These are phyloP conservation scores for Dothiorella sarmentorum DNA, from an alignment of 2,329 filamentous ascomycete genomes.

Conservation along the genomic window DNA sequence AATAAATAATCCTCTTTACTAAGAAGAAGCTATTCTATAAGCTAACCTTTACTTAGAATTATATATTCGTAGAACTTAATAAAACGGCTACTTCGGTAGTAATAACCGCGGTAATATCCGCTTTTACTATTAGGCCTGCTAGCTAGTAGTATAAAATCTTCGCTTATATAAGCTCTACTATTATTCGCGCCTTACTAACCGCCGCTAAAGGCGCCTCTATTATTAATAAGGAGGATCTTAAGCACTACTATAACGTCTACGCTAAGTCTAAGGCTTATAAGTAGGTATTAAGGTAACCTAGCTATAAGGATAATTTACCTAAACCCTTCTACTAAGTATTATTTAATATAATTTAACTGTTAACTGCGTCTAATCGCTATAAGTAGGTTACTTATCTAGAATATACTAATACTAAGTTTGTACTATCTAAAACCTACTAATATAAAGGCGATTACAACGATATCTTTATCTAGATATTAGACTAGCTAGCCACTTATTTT, in stretches of 20 bases:
- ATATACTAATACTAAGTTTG: background rate
- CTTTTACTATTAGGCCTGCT: background rate
- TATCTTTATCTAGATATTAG: background rate
- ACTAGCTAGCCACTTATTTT: background rate
- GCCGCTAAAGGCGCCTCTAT: background rate
- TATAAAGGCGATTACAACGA: background rate
- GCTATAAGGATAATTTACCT: background rate
- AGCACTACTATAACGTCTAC: background rate
- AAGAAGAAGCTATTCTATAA: background rate
- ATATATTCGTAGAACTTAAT: background rate
- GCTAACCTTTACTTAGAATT: background rate
- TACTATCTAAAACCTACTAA: background rate
- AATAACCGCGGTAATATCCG: background rate
- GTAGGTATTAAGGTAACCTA: background rate
- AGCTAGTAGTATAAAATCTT: background rate
- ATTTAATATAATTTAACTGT: background rate
- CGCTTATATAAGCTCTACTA: background rate
- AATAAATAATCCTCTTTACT: background rate
- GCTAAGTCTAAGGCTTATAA: background rate
- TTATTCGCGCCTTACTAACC: background rate
- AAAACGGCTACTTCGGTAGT: fast-evolving
- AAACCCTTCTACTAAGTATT: background rate
- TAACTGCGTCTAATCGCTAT: background rate
- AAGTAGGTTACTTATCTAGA: background rate
- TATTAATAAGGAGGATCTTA: background rate